Evolutionary conservation across 805 yeast species (phyloP), one percentile per base, ranked within the genome.

Genomic region (Phaffomyces antillensis): DNA sequence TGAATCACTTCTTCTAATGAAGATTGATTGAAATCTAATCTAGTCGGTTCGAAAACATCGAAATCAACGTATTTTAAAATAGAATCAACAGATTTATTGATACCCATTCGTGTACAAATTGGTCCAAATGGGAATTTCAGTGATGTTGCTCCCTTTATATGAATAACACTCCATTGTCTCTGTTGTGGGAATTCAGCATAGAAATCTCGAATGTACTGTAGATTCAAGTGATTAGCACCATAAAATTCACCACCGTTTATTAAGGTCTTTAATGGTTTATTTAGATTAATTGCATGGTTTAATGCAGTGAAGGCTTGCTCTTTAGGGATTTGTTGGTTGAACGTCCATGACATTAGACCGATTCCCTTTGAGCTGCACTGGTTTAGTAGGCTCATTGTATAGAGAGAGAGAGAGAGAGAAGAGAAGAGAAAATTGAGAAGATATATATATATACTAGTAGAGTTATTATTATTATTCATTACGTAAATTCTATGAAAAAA

Each of bases 231-330:
- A 30, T 68, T 59, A 5, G 67, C 63, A n/a, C 95, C 95, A 55
- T 88, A 87, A 57, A 87, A 86, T 55, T 82, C 93, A 47, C 93
- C 93, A 25, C 79, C 79, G 56, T 86, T 86, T 62, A 85, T 66
- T 47, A 83, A 72, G 11, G 62, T 76, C 68, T 49, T 79, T 70
- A 48, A 61, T 55, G 63, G 70, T 49, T 54, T 44, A 36, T 63
- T 58, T 9, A 56, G 31, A 25, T 71, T 68, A 28, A 77, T 60
- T 25, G 83, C 81, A 31, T 68, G 65, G 45, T 76, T 71, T 59
- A 87, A 67, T 3, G 76, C 64, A 10, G 65, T 75, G 47, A 79
- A 68, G 3, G 85, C 79, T 43, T 70, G 67, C 17, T 73, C 77
- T 42, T 71, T 61, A 8, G 23, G 6, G 23, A 20, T 7, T 20